These are phyloP conservation scores for Cyberlindnera petersonii DNA, from an alignment of 805 yeast genomes.

Conservation along the genomic window DNA sequence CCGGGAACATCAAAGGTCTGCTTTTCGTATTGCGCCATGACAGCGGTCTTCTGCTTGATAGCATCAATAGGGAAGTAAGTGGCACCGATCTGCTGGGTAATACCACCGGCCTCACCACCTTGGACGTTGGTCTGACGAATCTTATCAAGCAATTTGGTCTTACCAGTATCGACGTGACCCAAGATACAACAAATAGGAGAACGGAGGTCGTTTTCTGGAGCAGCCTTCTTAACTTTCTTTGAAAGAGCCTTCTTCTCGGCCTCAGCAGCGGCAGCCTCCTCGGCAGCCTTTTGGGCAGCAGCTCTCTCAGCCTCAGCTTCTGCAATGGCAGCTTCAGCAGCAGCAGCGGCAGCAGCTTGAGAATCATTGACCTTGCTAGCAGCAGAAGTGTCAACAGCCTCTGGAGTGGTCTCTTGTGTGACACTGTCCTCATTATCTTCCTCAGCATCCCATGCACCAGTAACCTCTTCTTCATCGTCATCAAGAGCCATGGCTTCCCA, in stretches of 20 bases:
- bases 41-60: slow-evolving; percentile 84
- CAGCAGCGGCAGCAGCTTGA: slow-evolving; percentile 20
- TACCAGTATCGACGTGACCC: slow-evolving; percentile 99
- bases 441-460: slow-evolving; percentile 47
- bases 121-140: slow-evolving; percentile 98
- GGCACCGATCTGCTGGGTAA: slow-evolving; percentile 99
- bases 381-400: slow-evolving; percentile 27
- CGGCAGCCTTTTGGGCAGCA: slow-evolving; percentile 25
- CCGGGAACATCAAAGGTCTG: slow-evolving; percentile 95
- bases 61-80: slow-evolving; percentile 98
- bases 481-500: slow-evolving; percentile 75
- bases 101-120: slow-evolving; percentile 99
- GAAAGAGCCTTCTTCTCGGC: slow-evolving; percentile 17
- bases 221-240: slow-evolving; percentile 23
- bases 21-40: slow-evolving; percentile 83
- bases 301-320: slow-evolving; percentile 8
- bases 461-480: slow-evolving; percentile 55
- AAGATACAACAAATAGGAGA: slow-evolving; percentile 98
- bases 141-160: slow-evolving; percentile 93
- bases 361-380: slow-evolving; percentile 1
- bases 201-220: slow-evolving; percentile 60
- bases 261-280: slow-evolving; percentile 17
- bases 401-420: slow-evolving; percentile 18
- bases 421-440: slow-evolving; percentile 13
- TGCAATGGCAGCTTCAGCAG: slow-evolving; percentile 19